phyloP scores from a whole-genome alignment of 306 rosid genomes.

The Begonia peltatifolia region DNA sequence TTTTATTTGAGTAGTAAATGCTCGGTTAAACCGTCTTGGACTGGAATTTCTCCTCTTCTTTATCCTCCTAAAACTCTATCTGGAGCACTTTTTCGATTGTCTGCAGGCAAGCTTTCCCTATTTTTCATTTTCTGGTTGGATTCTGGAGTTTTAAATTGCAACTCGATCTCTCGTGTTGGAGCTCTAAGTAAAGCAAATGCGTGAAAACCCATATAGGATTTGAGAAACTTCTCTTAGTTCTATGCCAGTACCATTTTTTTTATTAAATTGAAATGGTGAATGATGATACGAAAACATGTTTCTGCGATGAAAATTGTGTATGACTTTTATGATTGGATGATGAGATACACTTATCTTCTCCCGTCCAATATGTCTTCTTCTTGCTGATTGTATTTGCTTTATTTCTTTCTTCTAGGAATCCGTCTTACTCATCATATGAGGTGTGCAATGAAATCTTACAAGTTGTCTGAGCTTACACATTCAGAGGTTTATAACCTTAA shows the following conservation, averaged over 20 bases:
- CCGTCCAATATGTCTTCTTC: neutral
- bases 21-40: slow-evolving; percentile 12
- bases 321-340: no score
- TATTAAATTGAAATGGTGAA: no score
- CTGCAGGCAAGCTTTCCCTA: slow-evolving; percentile 15
- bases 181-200: no score
- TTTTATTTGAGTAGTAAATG: slow-evolving; percentile 18
- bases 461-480: slow-evolving; percentile 48
- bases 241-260: no score
- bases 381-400: slow-evolving; percentile 1
- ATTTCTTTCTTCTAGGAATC: slow-evolving; percentile 17
- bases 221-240: no score
- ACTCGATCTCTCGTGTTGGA: no score
- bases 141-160: no score
- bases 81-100: slow-evolving; percentile 1
- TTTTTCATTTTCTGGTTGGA: neutral
- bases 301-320: no score
- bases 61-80: slow-evolving; percentile 1
- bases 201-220: no score
- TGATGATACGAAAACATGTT: no score
- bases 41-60: neutral
- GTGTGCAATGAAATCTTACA: slow-evolving; percentile 65
- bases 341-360: neutral
- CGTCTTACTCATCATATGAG: slow-evolving; percentile 23
- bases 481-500: slow-evolving; percentile 55